Evolutionary conservation across 208 protist genomes (phyloP).

Genomic region (Phytomonas sp.): DNA sequence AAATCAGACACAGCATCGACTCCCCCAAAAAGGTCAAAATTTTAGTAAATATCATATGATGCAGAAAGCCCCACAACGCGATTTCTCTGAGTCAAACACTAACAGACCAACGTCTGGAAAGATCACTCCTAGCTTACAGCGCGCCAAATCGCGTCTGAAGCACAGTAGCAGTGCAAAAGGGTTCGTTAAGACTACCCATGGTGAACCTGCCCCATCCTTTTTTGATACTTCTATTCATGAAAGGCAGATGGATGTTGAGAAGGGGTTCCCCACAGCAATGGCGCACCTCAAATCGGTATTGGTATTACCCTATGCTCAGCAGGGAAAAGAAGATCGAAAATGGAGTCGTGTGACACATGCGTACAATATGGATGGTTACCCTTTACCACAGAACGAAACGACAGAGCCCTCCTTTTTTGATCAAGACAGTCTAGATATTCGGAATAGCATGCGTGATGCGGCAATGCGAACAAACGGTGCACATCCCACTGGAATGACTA

Average conservation of each 20-base stretch:
- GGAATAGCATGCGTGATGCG: constrained; percentile 21
- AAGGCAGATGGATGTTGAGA: constrained; percentile 52
- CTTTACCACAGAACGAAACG: constrained; percentile 10
- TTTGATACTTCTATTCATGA: constrained; percentile 41
- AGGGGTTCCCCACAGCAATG: constrained; percentile 57
- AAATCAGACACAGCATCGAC: neutral
- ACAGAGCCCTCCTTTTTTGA: constrained; percentile 55
- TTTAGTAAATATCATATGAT: neutral
- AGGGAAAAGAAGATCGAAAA: constrained; percentile 20
- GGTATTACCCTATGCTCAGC: constrained; percentile 17
- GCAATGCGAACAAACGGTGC: neutral
- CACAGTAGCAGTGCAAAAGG: neutral
- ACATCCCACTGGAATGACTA: neutral
- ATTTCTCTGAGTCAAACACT: neutral
- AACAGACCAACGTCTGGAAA: neutral
- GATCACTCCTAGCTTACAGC: neutral
- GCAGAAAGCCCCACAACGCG: neutral
- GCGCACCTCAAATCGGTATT: constrained; percentile 46
- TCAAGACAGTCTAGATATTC: constrained; percentile 69
- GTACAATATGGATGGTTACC: constrained; percentile 46
- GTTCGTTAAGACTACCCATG: neutral
- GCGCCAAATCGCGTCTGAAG: neutral
- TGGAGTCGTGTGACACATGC: constrained; percentile 53
- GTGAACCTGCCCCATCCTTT: constrained; percentile 20
- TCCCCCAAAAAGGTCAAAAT: neutral